These are phyloP conservation scores for Talaromyces stipitatus DNA, from an alignment of 495 filamentous ascomycete genomes.

Conservation along the genomic window DNA sequence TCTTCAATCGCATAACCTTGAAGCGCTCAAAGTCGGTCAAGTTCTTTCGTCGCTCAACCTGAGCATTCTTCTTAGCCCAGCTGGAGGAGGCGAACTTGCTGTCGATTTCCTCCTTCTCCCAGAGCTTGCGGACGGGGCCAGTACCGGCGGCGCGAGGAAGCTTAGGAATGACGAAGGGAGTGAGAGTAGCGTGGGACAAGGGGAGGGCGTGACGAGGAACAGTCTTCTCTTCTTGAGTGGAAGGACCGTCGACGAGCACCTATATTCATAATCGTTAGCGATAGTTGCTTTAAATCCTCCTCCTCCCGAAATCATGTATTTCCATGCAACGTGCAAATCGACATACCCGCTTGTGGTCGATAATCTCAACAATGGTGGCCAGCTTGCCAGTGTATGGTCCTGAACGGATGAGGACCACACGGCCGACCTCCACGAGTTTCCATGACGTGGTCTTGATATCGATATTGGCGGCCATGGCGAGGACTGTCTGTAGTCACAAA, in stretches of 20 bases:
- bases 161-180: slow-evolving; percentile 79
- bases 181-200: slow-evolving; percentile 77
- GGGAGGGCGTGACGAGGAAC: slow-evolving; percentile 78
- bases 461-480: slow-evolving; percentile 57
- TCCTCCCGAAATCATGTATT: not conserved
- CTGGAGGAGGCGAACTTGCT: slow-evolving; percentile 79
- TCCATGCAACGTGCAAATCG: not conserved
- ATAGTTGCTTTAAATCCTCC: not conserved
- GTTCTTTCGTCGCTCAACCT: slow-evolving; percentile 74
- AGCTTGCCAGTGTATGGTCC: slow-evolving; percentile 77
- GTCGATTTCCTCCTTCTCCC: slow-evolving; percentile 84
- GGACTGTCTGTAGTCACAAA: slow-evolving; percentile 17
- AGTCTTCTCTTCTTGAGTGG: slow-evolving; percentile 60
- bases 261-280: slow-evolving; percentile 27
- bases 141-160: slow-evolving; percentile 81
- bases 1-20: slow-evolving; percentile 96
- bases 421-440: slow-evolving; percentile 95
- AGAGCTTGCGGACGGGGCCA: slow-evolving; percentile 70
- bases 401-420: slow-evolving; percentile 75
- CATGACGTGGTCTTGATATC: slow-evolving; percentile 69
- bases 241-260: slow-evolving; percentile 93
- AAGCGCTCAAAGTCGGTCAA: slow-evolving; percentile 99
- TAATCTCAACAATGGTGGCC: slow-evolving; percentile 94
- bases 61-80: slow-evolving; percentile 83
- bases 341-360: slow-evolving; percentile 99